A percentile compares a stretch with the other conserved stretches of the same genome.
Evolutionary conservation across 164 flowering plant genomes (phyloP).

Genomic region (Vitis cinerea): DNA sequence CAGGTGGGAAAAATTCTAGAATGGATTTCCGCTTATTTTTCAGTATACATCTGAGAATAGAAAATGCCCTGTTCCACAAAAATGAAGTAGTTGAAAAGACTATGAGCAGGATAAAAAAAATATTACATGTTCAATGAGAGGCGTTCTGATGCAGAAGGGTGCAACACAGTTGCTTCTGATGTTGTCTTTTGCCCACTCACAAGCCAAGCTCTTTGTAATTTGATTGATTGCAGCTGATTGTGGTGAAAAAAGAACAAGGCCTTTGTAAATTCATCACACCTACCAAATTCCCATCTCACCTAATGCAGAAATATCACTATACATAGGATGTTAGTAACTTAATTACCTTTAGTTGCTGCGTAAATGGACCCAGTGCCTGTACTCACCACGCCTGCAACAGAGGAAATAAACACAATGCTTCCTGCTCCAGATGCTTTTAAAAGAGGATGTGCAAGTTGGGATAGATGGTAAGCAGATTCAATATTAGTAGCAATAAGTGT

Average conservation of each 20-base stretch:
- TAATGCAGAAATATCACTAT: not conserved
- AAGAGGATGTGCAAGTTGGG: conserved; percentile 73
- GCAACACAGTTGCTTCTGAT: conserved; percentile 64
- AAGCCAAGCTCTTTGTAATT: conserved; percentile 66
- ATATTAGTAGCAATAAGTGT: conserved; percentile 54
- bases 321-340: not conserved
- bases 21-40: too few relatives aligned
- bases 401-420: conserved; percentile 76
- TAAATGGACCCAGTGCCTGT: conserved; percentile 46
- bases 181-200: conserved; percentile 89
- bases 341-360: conserved; percentile 62
- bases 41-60: too few relatives aligned
- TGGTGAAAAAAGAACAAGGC: not conserved
- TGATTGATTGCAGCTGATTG: conserved; percentile 71
- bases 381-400: conserved; percentile 59
- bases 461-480: conserved; percentile 65
- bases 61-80: not conserved
- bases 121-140: conserved; percentile 57
- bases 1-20: too few relatives aligned
- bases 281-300: too few relatives aligned
- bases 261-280: not conserved
- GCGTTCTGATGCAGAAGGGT: conserved; percentile 69
- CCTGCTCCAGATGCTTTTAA: conserved; percentile 68
- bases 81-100: not conserved
- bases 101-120: conserved; percentile 5